Conservation (phyloP, 345 rosid genomes). For the Turnera subulata region DNA sequence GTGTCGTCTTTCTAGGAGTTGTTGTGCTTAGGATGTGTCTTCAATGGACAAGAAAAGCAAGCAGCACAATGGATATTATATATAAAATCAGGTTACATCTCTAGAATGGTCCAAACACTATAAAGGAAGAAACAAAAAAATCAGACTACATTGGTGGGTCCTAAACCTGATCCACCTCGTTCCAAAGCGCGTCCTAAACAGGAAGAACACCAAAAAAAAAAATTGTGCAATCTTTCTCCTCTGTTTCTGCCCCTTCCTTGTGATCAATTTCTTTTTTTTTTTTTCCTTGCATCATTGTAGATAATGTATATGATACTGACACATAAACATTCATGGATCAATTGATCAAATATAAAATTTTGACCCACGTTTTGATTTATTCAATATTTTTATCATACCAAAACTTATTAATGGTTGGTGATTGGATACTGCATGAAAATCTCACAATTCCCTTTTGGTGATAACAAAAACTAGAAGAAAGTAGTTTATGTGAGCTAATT, state of each 20-base stretch:
- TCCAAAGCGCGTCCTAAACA: constrained; percentile 8
- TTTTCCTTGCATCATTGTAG: too few relatives aligned
- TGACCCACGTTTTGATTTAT: too few relatives aligned
- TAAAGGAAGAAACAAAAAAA: not conserved
- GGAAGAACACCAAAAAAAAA: not conserved
- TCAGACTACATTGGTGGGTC: not conserved
- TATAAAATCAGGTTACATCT: not conserved
- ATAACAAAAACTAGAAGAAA: not conserved
- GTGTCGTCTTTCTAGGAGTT: too few relatives aligned
- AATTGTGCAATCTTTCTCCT: not conserved
- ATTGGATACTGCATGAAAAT: constrained; percentile 1
- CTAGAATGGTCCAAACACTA: constrained; percentile 2
- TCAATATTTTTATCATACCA: not conserved
- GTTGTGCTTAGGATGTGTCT: too few relatives aligned
- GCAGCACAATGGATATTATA: not conserved
- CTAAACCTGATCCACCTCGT: not conserved
- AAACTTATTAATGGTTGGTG: not conserved
- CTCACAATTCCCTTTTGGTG: not conserved
- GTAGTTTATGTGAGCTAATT: too few relatives aligned
- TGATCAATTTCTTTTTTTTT: not conserved
- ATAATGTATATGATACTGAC: too few relatives aligned
- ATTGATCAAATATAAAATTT: too few relatives aligned
- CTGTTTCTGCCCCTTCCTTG: not conserved
- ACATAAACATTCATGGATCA: too few relatives aligned
- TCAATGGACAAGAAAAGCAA: too few relatives aligned